Evolutionary conservation across 2,329 filamentous ascomycete genomes (phyloP).

Genomic region (Apiospora koreana): DNA sequence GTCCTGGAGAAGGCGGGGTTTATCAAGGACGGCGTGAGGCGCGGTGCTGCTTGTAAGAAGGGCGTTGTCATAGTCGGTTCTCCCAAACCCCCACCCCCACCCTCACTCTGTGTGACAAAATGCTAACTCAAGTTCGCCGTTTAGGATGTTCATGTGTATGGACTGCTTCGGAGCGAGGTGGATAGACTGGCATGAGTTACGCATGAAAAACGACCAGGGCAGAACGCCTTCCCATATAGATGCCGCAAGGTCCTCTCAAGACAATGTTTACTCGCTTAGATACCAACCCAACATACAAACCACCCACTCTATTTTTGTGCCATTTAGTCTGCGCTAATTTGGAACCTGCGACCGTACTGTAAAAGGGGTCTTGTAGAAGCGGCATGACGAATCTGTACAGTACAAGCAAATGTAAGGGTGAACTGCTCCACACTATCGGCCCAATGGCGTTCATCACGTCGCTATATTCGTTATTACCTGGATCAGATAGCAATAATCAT

Average conservation of each 20-base stretch:
- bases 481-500: background rate
- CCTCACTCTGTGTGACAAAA: constrained; percentile 20
- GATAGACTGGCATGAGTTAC: background rate
- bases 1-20: constrained; percentile 48
- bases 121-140: constrained; percentile 29
- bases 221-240: background rate
- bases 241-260: background rate
- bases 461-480: too few species aligned
- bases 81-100: background rate
- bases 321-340: background rate
- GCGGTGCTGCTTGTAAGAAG: constrained; percentile 43
- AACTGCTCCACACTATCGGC: background rate
- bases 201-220: background rate
- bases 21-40: constrained; percentile 42
- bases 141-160: constrained; percentile 2
- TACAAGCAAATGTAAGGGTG: too few species aligned
- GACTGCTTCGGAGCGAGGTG: background rate
- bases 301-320: too few species aligned
- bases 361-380: background rate
- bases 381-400: background rate
- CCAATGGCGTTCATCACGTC: background rate
- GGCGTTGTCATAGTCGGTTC: constrained; percentile 39
- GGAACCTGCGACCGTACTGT: background rate
- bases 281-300: background rate
- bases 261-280: background rate